phyloP scores from a whole-genome alignment of 2,329 filamentous ascomycete genomes.

The Xylaria sp. region DNA sequence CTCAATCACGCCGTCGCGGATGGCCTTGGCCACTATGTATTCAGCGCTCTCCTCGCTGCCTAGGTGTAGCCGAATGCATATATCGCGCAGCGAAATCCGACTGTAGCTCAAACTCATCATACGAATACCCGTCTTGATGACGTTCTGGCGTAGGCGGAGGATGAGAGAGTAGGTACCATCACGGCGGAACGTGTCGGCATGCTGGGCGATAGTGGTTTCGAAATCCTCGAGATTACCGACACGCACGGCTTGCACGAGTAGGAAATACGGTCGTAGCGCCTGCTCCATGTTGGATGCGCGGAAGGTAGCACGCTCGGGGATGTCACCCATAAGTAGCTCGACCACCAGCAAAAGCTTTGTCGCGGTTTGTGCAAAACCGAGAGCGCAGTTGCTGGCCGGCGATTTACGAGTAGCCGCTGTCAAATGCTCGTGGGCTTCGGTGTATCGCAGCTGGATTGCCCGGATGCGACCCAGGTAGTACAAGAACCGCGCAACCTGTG shows the following conservation, averaged over 20 bases:
- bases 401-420: constrained; percentile 94
- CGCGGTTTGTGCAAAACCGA: constrained; percentile 93
- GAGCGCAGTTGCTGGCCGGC: constrained; percentile 84
- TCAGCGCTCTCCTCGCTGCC: constrained; percentile 97
- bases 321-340: constrained; percentile 97
- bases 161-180: constrained; percentile 97
- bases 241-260: constrained; percentile 91
- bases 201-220: constrained; percentile 80
- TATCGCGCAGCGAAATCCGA: constrained; percentile 93
- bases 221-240: constrained; percentile 97
- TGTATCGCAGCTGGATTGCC: constrained; percentile 95
- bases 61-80: constrained; percentile 91
- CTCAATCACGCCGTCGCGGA: constrained; percentile 96
- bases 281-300: constrained; percentile 86
- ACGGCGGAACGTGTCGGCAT: constrained; percentile 84
- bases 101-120: constrained; percentile 99
- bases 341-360: constrained; percentile 97
- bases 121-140: constrained; percentile 98
- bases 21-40: constrained; percentile 99
- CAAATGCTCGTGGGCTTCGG: constrained; percentile 93
- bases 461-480: constrained; percentile 98
- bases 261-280: constrained; percentile 88
- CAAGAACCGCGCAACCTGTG: constrained; percentile 95
- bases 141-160: constrained; percentile 92
- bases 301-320: constrained; percentile 93